Conservation (phyloP, 202 grass and related monocot genomes). For the Dendrocalamus latiflorus region DNA sequence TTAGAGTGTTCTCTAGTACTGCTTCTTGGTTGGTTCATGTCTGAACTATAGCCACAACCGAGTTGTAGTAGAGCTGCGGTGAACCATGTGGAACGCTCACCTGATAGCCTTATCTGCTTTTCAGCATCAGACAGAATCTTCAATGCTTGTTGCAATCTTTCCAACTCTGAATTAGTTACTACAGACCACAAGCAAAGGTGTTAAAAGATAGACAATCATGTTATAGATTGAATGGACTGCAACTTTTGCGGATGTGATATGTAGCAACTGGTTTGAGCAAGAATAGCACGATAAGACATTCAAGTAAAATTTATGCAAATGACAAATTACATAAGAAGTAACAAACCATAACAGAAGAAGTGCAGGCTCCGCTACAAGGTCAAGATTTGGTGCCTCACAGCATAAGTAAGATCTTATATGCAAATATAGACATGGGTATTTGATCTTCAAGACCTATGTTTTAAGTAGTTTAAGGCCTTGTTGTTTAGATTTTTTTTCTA, state of each 20-base stretch:
- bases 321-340: background rate
- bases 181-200: background rate
- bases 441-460: background rate
- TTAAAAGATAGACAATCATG: background rate
- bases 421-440: background rate
- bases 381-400: background rate
- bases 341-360: conserved; percentile 15
- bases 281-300: background rate
- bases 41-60: conserved; percentile 47
- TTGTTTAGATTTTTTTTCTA: background rate
- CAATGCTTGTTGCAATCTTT: conserved; percentile 72
- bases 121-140: conserved; percentile 91
- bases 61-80: conserved; percentile 76
- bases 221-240: background rate
- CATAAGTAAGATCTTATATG: background rate
- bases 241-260: background rate
- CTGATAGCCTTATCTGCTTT: conserved; percentile 78
- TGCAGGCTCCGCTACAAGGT: background rate
- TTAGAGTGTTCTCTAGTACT: conserved; percentile 39
- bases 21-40: conserved; percentile 34
- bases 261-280: background rate
- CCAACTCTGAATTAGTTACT: conserved; percentile 76
- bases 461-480: background rate
- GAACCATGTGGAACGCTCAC: conserved; percentile 80
- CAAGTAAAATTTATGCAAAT: background rate